Conservation (phyloP, 495 filamentous ascomycete genomes). For the Hypoxylon fragiforme region DNA sequence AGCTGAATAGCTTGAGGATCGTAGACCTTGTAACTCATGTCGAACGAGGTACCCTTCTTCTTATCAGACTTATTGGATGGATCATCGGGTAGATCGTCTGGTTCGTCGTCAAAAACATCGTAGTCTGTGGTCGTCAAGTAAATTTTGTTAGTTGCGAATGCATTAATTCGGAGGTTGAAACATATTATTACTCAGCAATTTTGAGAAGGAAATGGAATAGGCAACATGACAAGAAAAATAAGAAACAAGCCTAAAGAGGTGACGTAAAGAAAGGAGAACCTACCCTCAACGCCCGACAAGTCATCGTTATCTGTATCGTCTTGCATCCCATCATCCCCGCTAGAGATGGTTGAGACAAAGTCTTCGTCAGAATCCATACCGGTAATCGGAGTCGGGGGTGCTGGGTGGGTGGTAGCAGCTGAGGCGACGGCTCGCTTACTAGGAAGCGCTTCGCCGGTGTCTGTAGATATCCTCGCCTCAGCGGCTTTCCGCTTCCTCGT, state of each 20-base stretch:
- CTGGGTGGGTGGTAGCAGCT: conserved; percentile 49
- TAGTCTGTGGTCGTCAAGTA: conserved; percentile 56
- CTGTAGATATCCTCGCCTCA: conserved; percentile 65
- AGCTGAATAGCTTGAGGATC: conserved; percentile 76
- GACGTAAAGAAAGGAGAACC: too few relatives aligned
- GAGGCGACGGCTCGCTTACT: conserved; percentile 58
- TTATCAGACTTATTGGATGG: conserved; percentile 74
- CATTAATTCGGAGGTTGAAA: neutral
- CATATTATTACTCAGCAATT: too few relatives aligned
- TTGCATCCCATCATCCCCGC: conserved; percentile 71
- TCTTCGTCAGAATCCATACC: conserved; percentile 98
- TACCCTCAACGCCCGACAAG: conserved; percentile 77
- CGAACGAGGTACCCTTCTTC: conserved; percentile 72
- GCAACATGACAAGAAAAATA: neutral
- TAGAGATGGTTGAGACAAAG: conserved; percentile 84
- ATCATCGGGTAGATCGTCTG: conserved; percentile 73
- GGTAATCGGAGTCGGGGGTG: conserved; percentile 66
- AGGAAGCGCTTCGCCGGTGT: conserved; percentile 43
- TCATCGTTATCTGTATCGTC: conserved; percentile 74
- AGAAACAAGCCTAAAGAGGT: conserved; percentile 8
- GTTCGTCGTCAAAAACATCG: conserved; percentile 67
- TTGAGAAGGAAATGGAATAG: neutral
- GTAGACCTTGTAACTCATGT: conserved; percentile 82
- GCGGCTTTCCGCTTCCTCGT: conserved; percentile 92
- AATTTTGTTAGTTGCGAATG: neutral